phyloP scores from a whole-genome alignment of 225 moss, liverwort and hornwort species.

The Marchantia paleacea region DNA sequence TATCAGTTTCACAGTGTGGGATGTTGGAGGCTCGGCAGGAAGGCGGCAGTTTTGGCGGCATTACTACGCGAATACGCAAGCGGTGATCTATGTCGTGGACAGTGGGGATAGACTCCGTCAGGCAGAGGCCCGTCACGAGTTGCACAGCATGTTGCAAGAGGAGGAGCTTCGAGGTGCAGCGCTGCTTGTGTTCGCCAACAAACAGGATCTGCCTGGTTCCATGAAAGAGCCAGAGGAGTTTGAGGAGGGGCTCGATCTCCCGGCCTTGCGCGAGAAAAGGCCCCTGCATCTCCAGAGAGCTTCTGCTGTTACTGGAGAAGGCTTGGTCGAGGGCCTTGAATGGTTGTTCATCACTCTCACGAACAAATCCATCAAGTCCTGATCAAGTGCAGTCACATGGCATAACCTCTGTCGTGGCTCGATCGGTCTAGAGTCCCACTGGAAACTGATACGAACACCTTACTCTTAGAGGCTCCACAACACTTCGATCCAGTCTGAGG shows the following conservation, averaged over 20 bases:
- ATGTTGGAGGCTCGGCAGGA: conserved; percentile 3
- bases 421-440: too few relatives aligned
- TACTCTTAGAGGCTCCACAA: too few relatives aligned
- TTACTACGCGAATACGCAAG: conserved; percentile 3
- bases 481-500: too few relatives aligned
- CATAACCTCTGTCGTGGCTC: too few relatives aligned
- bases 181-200: conserved; percentile 12
- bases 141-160: conserved; percentile 18
- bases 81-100: conserved; percentile 16
- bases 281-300: conserved; percentile 10
- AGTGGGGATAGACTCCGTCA: conserved; percentile 14
- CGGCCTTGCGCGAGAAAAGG: conserved; percentile 3
- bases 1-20: conserved; percentile 18
- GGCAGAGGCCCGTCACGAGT: conserved; percentile 15
- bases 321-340: conserved; percentile 1
- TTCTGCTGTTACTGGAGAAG: conserved; percentile 9
- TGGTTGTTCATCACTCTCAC: conserved; percentile 13
- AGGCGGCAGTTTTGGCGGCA: conserved; percentile 21
- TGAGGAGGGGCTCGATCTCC: conserved; percentile 3
- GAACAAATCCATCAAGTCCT: not conserved
- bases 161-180: conserved; percentile 18
- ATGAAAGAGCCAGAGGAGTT: conserved; percentile 5
- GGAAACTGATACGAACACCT: too few relatives aligned
- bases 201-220: conserved; percentile 3
- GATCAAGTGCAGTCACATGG: not conserved